Conservation (phyloP, 176 grass and related monocot genomes). For the Saccharum officinarum region DNA sequence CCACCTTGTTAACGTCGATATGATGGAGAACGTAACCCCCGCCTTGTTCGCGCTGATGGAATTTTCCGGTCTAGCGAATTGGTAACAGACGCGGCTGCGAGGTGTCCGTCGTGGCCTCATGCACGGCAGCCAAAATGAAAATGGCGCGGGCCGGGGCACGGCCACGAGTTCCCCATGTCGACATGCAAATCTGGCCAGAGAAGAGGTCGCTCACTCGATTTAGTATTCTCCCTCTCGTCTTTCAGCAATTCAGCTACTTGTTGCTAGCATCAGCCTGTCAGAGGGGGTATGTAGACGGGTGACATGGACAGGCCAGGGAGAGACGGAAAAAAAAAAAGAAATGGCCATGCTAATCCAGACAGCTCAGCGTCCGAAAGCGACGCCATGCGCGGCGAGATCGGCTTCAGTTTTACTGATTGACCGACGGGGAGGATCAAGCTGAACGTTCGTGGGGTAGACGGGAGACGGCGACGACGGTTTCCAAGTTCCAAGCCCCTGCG, state of each 20-base stretch:
- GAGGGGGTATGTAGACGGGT: not conserved
- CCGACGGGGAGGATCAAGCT: not conserved
- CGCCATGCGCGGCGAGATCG: not conserved
- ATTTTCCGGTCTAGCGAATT: not conserved
- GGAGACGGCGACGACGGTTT: conserved; percentile 4
- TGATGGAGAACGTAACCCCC: not conserved
- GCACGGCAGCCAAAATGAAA: not conserved
- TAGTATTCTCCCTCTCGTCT: not conserved
- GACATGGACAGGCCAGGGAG: not conserved
- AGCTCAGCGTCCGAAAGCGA: conserved; percentile 35
- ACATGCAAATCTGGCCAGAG: not conserved
- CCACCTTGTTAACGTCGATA: not conserved
- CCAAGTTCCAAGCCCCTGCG: not conserved
- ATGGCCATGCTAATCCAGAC: conserved; percentile 50
- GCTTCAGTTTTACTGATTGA: not conserved
- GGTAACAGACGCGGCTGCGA: not conserved
- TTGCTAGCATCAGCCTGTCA: not conserved
- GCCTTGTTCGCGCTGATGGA: not conserved
- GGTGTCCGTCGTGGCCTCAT: not conserved
- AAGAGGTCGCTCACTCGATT: not conserved
- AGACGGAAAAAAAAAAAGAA: not conserved
- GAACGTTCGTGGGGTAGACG: not conserved
- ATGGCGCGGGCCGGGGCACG: too few relatives aligned
- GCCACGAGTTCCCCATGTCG: not conserved
- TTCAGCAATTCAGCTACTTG: not conserved